phyloP scores from a whole-genome alignment of 768 basidiomycete genomes.

The Rhizopogon vinicolor region DNA sequence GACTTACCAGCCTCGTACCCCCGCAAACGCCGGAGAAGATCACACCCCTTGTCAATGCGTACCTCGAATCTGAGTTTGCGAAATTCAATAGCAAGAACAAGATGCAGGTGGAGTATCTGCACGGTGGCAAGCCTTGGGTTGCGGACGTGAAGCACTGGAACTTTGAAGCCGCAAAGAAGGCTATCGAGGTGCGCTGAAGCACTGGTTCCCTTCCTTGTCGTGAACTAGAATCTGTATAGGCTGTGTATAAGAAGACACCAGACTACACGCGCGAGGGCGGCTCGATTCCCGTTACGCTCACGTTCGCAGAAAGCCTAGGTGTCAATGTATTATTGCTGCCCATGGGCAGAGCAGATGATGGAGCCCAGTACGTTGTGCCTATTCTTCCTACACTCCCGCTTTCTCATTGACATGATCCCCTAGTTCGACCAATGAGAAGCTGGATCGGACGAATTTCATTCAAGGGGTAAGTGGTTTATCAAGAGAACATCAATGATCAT shows the following conservation, averaged over 20 bases:
- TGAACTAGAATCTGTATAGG: conserved; percentile 5
- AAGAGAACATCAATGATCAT: background rate
- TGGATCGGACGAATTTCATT: conserved; percentile 87
- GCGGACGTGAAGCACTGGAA: conserved; percentile 88
- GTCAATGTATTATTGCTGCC: conserved; percentile 88
- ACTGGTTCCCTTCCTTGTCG: background rate
- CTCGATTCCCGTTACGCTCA: conserved; percentile 90
- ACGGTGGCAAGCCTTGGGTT: conserved; percentile 90
- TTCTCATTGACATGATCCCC: background rate
- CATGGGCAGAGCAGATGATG: conserved; percentile 93
- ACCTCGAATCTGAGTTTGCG: conserved; percentile 75
- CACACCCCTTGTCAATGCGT: conserved; percentile 62
- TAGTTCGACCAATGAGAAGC: conserved; percentile 92
- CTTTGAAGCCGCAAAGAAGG: conserved; percentile 81
- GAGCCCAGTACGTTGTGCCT: conserved; percentile 67
- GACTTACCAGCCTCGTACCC: conserved; percentile 62
- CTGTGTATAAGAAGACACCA: conserved; percentile 67
- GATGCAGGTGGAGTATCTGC: conserved; percentile 62
- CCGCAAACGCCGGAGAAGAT: conserved; percentile 79
- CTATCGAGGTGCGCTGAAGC: conserved; percentile 58
- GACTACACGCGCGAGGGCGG: conserved; percentile 92
- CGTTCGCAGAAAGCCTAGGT: conserved; percentile 83
- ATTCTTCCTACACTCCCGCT: background rate
- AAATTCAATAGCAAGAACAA: conserved; percentile 85
- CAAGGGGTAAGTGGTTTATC: conserved; percentile 55